Percentiles rank a stretch among this genome's conserved stretches.
Conservation (phyloP, 257 asterid genomes). For the Agastache rugosa region DNA sequence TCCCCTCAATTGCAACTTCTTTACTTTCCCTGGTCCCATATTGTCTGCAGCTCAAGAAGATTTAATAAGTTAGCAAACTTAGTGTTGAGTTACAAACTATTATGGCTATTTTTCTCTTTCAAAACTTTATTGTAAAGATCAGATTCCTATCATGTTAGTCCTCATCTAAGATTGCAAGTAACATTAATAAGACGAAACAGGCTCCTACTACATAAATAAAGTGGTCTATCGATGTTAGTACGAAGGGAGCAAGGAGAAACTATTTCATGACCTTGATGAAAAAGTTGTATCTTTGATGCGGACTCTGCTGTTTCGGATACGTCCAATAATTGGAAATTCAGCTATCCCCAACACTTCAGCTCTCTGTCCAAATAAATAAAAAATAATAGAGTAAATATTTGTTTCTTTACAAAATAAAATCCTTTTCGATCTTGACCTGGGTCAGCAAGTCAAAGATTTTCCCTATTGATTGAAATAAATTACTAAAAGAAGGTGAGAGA, state of each 20-base stretch:
- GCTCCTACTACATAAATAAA: conserved; percentile 23
- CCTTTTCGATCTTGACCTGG: conserved; percentile 3
- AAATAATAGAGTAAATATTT: conserved; percentile 12
- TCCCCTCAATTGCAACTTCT: conserved; percentile 93
- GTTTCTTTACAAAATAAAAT: conserved; percentile 22
- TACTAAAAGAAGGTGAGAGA: neutral
- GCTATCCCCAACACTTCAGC: conserved; percentile 86
- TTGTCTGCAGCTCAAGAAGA: conserved; percentile 68
- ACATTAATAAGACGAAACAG: conserved; percentile 28
- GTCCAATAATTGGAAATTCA: conserved; percentile 93
- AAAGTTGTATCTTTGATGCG: conserved; percentile 87
- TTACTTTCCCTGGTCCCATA: conserved; percentile 95
- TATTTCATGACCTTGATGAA: conserved; percentile 75
- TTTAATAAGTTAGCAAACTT: conserved; percentile 44
- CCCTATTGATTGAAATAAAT: neutral
- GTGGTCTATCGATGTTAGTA: conserved; percentile 20
- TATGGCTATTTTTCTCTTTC: conserved; percentile 11
- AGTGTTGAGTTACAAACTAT: conserved; percentile 21
- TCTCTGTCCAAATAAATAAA: conserved; percentile 56
- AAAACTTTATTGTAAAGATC: neutral
- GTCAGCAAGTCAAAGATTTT: conserved; percentile 29
- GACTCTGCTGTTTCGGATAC: conserved; percentile 87
- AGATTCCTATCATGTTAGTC: conserved; percentile 21
- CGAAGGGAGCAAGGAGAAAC: conserved; percentile 30
- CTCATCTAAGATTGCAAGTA: conserved; percentile 33